phyloP scores from a whole-genome alignment of 345 rosid genomes.

The Raphanus sativus region DNA sequence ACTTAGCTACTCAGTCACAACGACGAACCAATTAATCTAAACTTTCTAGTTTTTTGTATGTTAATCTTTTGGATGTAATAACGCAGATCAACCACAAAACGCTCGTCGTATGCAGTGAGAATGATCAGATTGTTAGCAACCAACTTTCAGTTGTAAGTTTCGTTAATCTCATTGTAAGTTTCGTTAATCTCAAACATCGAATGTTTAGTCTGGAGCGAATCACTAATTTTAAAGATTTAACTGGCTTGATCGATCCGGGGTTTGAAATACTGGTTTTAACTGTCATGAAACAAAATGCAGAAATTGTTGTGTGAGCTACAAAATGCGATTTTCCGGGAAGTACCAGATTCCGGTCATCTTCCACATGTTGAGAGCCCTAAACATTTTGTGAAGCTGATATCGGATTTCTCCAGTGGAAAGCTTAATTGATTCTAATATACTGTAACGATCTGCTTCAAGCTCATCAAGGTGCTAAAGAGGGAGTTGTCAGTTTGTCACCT shows the following conservation, averaged over 20 bases:
- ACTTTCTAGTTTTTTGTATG: neutral
- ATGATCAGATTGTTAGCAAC: slow-evolving; percentile 68
- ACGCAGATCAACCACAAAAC: slow-evolving; percentile 68
- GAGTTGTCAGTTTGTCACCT: neutral
- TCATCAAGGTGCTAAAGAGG: slow-evolving; percentile 12
- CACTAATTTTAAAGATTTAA: neutral
- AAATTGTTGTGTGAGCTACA: slow-evolving; percentile 62
- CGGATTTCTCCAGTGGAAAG: slow-evolving; percentile 42
- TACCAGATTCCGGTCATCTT: slow-evolving; percentile 67
- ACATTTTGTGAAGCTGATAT: slow-evolving; percentile 52
- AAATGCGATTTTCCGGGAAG: slow-evolving; percentile 51
- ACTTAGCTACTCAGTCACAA: neutral
- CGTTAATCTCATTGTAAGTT: slow-evolving; percentile 44
- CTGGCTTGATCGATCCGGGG: neutral
- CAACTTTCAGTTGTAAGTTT: slow-evolving; percentile 59
- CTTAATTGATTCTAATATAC: neutral
- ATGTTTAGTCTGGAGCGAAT: neutral
- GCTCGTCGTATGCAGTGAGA: slow-evolving; percentile 67
- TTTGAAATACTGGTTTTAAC: neutral
- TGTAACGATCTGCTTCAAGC: neutral
- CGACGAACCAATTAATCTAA: neutral
- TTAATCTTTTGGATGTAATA: neutral
- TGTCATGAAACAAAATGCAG: slow-evolving; percentile 37
- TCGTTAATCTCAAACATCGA: neutral
- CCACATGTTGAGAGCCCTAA: slow-evolving; percentile 75